These are phyloP conservation scores for Pouteria glomerata DNA, from an alignment of 148 eudicot species.

Conservation along the genomic window DNA sequence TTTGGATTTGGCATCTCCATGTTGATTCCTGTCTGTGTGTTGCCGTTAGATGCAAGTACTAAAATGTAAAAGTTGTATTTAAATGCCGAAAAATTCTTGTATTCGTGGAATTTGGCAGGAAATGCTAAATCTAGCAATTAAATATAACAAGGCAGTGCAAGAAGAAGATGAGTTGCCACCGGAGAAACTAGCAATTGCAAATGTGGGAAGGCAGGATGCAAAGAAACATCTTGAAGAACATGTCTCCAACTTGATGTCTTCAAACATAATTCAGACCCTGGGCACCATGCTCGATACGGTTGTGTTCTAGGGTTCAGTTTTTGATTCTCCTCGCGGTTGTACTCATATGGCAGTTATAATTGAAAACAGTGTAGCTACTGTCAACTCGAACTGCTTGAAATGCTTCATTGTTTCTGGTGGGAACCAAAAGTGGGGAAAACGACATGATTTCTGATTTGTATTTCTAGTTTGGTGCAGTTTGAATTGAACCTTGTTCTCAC, in stretches of 20 bases:
- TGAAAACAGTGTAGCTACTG: background rate
- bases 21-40: background rate
- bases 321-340: background rate
- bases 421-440: background rate
- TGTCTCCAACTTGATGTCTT: constrained; percentile 81
- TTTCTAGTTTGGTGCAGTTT: background rate
- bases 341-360: background rate
- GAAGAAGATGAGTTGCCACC: constrained; percentile 84
- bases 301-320: constrained; percentile 40
- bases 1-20: background rate
- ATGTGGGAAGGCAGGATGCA: constrained; percentile 90
- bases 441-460: background rate
- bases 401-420: background rate
- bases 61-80: background rate
- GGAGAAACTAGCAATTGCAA: constrained; percentile 79
- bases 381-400: background rate
- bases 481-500: background rate
- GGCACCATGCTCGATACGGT: constrained; percentile 89
- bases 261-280: constrained; percentile 75
- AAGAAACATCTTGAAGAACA: constrained; percentile 93
- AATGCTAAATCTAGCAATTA: constrained; percentile 68
- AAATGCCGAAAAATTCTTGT: too few relatives aligned
- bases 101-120: constrained; percentile 44
- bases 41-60: background rate
- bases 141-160: constrained; percentile 84